Evolutionary conservation across 2,329 filamentous ascomycete genomes (phyloP), one percentile per base, ranked within the genome.

Genomic region (Neonectria magnoliae): DNA sequence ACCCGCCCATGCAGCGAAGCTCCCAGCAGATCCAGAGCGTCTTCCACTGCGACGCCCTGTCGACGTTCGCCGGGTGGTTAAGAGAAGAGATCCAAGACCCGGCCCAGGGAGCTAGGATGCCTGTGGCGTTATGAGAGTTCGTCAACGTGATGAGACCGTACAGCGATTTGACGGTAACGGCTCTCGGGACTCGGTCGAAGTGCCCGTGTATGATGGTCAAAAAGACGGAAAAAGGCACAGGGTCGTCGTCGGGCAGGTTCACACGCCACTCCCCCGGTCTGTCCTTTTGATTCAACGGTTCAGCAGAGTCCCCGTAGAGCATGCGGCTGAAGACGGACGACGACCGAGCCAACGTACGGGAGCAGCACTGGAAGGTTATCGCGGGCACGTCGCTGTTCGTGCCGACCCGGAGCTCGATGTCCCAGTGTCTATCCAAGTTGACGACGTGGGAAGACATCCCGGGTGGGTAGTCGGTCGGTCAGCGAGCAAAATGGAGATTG

Each of bases 21-120:
- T 76, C 72, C 70, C 75, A 78, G 2, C 71, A 64, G 8, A 77
- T 70, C 66, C 73, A 76, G 8, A 77, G 61, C 16, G 76, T 42
- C 62, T 71, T 71, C 8, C 71, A 65, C 33, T 68, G 51, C 13
- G 65, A 60, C 9, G 51, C 56, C 16, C 59, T 68, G 7, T 66
- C 67, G 22, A 60, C 57, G 0, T 62, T 61, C 2, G 54, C 36
- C 14, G 54, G 59, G 10, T 70, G 68, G 16, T 52, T 62, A 16
- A 66, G 44, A 1, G 63, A 58, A 1, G 55, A 33, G 27, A 72
- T 60, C 71, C 70, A 73, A 1, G 31, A 41, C 1, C 63, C 65
- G 25, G 67, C 55, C 75, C 75, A 76, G 1, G 74, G 74, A 11
- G 57, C 52, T 9, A 76, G 45, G 4, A 69, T 48, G 8, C 42